Evolutionary conservation across 441 rosid genomes (phyloP).

Genomic region (Arabidopsis hybrid): DNA sequence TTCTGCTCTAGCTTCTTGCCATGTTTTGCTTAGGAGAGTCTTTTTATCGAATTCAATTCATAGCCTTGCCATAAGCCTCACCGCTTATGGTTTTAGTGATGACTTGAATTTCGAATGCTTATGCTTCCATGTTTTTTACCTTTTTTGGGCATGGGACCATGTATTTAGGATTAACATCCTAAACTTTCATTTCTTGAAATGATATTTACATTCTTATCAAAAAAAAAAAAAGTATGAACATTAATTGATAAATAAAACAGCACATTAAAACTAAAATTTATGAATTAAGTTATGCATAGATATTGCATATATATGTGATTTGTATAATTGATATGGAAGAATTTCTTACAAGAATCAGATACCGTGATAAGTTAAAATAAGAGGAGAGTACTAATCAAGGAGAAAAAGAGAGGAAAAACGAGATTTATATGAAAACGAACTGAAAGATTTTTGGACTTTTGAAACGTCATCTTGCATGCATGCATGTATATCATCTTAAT

Average conservation of each 20-base stretch:
- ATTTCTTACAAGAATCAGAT: conserved; percentile 3
- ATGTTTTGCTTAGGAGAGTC: no score
- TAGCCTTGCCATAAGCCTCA: no score
- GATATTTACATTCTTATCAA: no score
- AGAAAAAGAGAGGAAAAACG: background rate
- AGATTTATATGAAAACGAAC: conserved; percentile 9
- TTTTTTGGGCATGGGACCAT: no score
- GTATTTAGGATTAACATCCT: no score
- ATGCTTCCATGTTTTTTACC: no score
- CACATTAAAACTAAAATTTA: background rate
- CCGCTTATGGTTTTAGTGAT: no score
- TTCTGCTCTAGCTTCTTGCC: no score
- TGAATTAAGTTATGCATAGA: conserved; percentile 7
- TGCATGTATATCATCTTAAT: conserved; percentile 22
- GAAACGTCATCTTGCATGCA: conserved; percentile 21
- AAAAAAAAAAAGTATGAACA: no score
- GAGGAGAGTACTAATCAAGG: background rate
- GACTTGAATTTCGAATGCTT: no score
- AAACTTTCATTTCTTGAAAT: no score
- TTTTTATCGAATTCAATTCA: no score
- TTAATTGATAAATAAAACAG: background rate
- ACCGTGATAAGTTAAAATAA: background rate
- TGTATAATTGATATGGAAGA: background rate
- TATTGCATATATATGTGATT: background rate
- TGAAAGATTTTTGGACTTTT: background rate